Evolutionary conservation across 2,329 filamentous ascomycete species (phyloP).

Genomic region (Scytalidium lignicola): DNA sequence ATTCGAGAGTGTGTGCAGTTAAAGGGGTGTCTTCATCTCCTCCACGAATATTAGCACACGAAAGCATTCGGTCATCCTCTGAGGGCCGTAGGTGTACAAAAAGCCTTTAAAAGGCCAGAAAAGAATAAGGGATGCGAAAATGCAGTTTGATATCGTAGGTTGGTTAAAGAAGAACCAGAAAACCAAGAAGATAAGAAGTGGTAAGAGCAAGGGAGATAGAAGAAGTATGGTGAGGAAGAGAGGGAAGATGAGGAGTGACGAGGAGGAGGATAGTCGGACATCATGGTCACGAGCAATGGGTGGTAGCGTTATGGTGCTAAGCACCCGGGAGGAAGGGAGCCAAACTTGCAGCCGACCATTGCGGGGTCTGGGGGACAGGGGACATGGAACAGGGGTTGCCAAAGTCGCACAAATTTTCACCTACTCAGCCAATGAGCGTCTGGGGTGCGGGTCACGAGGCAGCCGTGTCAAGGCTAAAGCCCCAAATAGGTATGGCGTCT

Average conservation of each 20-base stretch:
- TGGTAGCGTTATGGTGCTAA: too few relatives aligned
- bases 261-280: background rate
- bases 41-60: conserved; percentile 26
- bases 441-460: too few relatives aligned
- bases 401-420: too few relatives aligned
- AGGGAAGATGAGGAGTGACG: background rate
- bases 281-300: background rate
- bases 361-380: too few relatives aligned
- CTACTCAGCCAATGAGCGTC: too few relatives aligned
- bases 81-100: background rate
- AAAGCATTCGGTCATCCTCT: conserved; percentile 24
- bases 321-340: too few relatives aligned
- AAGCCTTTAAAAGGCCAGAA: too few relatives aligned
- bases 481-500: too few relatives aligned
- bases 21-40: conserved; percentile 26
- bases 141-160: conserved; percentile 7
- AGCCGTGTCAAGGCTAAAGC: too few relatives aligned
- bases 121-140: background rate
- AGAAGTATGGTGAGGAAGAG: conserved; percentile 1
- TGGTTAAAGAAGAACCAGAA: background rate
- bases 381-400: too few relatives aligned
- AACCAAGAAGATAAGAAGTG: conserved; percentile 1
- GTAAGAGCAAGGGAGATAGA: conserved; percentile 1
- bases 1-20: too few relatives aligned
- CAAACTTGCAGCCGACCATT: too few relatives aligned